Conservation (phyloP, 2,329 filamentous ascomycete genomes). For the Cucurbitaria berberidis region DNA sequence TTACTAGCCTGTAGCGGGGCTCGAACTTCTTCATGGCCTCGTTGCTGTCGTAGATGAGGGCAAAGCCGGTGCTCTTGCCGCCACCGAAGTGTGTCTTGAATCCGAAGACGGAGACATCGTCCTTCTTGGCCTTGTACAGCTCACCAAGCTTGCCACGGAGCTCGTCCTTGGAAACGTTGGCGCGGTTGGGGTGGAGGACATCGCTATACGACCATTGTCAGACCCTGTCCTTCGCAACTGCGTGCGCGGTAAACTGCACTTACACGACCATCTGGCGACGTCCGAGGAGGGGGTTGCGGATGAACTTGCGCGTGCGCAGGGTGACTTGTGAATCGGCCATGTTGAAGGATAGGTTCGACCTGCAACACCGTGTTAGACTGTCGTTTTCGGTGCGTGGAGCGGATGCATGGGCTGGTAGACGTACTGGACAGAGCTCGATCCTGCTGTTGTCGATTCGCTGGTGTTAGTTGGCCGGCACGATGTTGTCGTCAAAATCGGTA, state of each 20-base stretch:
- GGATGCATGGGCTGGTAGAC: slow-evolving; percentile 15
- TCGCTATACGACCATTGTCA: slow-evolving; percentile 68
- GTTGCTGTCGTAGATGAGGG: slow-evolving; percentile 95
- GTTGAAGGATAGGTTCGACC: slow-evolving; percentile 56
- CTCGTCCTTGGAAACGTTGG: slow-evolving; percentile 99
- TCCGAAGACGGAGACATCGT: slow-evolving; percentile 97
- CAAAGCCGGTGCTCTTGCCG: slow-evolving; percentile 99
- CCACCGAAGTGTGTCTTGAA: slow-evolving; percentile 99
- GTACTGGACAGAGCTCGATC: slow-evolving; percentile 46
- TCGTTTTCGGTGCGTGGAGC: neutral
- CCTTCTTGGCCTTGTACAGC: slow-evolving; percentile 98
- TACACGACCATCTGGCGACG: slow-evolving; percentile 99
- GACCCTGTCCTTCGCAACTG: slow-evolving; percentile 28
- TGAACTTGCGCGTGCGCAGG: slow-evolving; percentile 97
- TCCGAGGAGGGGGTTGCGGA: slow-evolving; percentile 98
- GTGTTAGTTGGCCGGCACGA: slow-evolving; percentile 42
- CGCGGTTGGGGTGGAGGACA: slow-evolving; percentile 97
- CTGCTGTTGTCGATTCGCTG: slow-evolving; percentile 39
- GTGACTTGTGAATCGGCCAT: slow-evolving; percentile 79
- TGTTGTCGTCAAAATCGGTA: slow-evolving; percentile 25
- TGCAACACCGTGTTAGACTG: slow-evolving; percentile 28
- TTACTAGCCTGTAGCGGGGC: slow-evolving; percentile 95
- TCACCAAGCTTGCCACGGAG: slow-evolving; percentile 92
- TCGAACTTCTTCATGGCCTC: slow-evolving; percentile 99
- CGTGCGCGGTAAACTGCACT: slow-evolving; percentile 35